A percentile compares a stretch with the other conserved stretches of the same genome.
These are phyloP conservation scores for Firmiana major DNA, from an alignment of 345 rosid genomes.

Conservation along the genomic window DNA sequence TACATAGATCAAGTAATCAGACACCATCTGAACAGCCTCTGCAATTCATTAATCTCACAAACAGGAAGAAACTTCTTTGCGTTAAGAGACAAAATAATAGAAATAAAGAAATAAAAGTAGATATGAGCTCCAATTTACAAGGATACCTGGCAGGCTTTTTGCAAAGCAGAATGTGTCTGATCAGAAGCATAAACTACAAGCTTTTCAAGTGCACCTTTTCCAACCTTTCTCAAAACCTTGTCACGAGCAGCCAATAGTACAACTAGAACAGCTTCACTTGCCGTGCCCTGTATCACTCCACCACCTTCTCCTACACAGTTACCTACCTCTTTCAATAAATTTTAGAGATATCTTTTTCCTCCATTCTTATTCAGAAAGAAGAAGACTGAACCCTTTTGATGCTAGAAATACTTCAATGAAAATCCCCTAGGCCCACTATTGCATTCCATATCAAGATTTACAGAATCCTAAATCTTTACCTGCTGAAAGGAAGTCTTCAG, in stretches of 20 bases:
- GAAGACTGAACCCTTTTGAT: neutral
- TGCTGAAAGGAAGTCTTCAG: constrained; percentile 63
- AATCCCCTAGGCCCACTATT: neutral
- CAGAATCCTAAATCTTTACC: constrained; percentile 33
- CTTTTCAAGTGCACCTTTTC: constrained; percentile 59
- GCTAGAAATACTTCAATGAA: neutral
- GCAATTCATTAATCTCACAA: neutral
- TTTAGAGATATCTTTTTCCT: neutral
- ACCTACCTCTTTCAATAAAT: constrained; percentile 5
- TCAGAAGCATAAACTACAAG: constrained; percentile 83
- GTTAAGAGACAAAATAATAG: neutral
- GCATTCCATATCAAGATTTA: neutral
- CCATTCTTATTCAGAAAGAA: neutral
- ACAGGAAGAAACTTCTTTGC: neutral
- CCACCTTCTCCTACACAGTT: constrained; percentile 68
- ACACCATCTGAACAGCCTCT: neutral
- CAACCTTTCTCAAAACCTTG: constrained; percentile 44
- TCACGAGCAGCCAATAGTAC: constrained; percentile 79
- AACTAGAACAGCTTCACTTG: constrained; percentile 91
- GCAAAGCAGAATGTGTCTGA: constrained; percentile 82
- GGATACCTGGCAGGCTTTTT: constrained; percentile 84
- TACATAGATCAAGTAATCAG: neutral
- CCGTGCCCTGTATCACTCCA: constrained; percentile 90
- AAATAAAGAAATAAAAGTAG: neutral
- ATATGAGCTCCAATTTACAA: neutral